Conservation (phyloP, 169 alveolate genomes). For the Besnoitia besnoiti region DNA sequence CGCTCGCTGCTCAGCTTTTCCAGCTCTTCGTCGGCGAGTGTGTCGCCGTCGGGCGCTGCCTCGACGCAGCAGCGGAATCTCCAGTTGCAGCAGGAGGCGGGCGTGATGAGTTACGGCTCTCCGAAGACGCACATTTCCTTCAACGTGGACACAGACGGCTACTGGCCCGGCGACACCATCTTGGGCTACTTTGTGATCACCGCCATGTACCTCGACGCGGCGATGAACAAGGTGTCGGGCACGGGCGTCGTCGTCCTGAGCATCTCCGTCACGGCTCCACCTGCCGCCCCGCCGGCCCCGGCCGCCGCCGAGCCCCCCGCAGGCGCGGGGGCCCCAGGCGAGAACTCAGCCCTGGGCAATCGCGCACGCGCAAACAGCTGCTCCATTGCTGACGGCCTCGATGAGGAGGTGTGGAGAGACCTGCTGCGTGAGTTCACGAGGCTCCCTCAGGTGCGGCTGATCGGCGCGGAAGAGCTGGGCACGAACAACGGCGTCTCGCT, state of each 20-base stretch:
- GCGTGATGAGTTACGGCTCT: not conserved
- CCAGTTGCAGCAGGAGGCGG: slow-evolving; percentile 18
- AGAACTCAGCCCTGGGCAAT: not conserved
- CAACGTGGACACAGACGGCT: not conserved
- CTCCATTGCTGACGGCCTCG: not conserved
- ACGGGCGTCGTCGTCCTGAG: not conserved
- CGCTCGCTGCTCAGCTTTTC: not conserved
- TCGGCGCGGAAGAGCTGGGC: not conserved
- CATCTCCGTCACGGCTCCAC: not conserved
- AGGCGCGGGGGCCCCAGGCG: not conserved
- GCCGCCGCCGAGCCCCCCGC: not conserved
- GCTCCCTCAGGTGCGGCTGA: not conserved
- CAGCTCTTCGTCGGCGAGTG: not conserved
- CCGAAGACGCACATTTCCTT: not conserved
- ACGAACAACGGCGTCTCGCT: not conserved
- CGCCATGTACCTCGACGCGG: not conserved
- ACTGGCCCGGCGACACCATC: not conserved
- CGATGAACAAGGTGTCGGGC: slow-evolving; percentile 7
- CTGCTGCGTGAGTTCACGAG: not conserved
- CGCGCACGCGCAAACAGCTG: not conserved
- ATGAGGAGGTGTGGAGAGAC: not conserved
- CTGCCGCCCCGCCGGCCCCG: too few relatives aligned
- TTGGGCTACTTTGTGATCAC: not conserved
- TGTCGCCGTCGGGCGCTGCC: not conserved
- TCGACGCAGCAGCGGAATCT: not conserved